A percentile compares a stretch with the other conserved stretches of the same genome.
Conservation (phyloP, 1,139 yeast species). For the Yamadazyma dushanensis region DNA sequence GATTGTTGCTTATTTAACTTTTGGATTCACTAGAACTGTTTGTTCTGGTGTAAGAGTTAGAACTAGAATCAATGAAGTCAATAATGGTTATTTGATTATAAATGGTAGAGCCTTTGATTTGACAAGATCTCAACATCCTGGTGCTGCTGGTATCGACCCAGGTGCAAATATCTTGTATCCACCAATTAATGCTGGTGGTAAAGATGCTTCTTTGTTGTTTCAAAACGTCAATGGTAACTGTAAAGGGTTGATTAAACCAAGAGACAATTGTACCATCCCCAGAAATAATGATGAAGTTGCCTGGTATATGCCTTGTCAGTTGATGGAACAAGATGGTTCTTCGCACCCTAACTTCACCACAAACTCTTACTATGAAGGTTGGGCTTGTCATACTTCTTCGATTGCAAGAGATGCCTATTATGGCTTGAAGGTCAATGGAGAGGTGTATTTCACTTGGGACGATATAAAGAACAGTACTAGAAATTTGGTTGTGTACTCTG, state of each 20-base stretch:
- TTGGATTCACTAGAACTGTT: constrained; percentile 87
- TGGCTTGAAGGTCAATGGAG: constrained; percentile 60
- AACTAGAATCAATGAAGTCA: constrained; percentile 58
- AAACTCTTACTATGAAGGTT: constrained; percentile 65
- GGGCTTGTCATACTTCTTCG: constrained; percentile 86
- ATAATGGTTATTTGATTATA: constrained; percentile 63
- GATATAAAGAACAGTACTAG: constrained; percentile 71
- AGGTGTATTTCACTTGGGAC: constrained; percentile 88
- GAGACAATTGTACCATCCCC: constrained; percentile 71
- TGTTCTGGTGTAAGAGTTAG: constrained; percentile 58
- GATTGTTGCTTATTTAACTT: constrained; percentile 80
- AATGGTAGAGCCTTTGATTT: constrained; percentile 82
- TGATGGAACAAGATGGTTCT: constrained; percentile 70
- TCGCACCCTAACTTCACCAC: constrained; percentile 59
- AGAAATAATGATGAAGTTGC: constrained; percentile 65
- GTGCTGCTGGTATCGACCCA: constrained; percentile 69
- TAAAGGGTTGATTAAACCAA: constrained; percentile 75
- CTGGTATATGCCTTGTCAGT: constrained; percentile 95
- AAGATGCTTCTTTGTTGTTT: constrained; percentile 83
- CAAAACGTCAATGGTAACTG: constrained; percentile 97
- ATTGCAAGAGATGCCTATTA: constrained; percentile 71
- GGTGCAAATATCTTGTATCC: constrained; percentile 77
- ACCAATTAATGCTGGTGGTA: constrained; percentile 85
- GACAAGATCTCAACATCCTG: constrained; percentile 72
- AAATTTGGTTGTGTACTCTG: constrained; percentile 83